Conservation (phyloP, 371 early-diverging fungal genomes). For the Apophysomyces ossiformis region DNA sequence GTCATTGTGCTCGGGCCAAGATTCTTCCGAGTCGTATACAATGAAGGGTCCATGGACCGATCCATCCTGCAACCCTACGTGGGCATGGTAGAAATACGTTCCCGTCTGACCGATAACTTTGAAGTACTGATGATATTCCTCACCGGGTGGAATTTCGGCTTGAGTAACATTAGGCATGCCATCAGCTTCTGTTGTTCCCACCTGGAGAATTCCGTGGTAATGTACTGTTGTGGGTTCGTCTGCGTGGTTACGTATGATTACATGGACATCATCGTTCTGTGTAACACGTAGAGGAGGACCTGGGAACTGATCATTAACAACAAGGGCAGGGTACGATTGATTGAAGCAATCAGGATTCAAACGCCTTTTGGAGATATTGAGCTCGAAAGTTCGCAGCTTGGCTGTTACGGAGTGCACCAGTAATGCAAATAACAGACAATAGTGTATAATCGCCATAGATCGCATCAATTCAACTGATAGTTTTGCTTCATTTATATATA, state of each 20-base stretch:
- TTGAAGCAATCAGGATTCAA: slow-evolving; percentile 38
- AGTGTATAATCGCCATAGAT: neutral
- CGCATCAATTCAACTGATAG: neutral
- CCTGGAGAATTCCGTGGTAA: slow-evolving; percentile 49
- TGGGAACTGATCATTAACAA: slow-evolving; percentile 49
- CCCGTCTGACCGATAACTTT: slow-evolving; percentile 38
- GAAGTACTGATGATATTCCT: slow-evolving; percentile 34
- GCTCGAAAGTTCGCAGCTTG: slow-evolving; percentile 20
- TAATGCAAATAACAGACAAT: slow-evolving; percentile 3
- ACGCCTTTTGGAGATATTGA: slow-evolving; percentile 16
- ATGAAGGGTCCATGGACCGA: slow-evolving; percentile 47
- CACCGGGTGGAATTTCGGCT: slow-evolving; percentile 37
- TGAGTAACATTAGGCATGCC: slow-evolving; percentile 53
- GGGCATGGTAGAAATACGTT: slow-evolving; percentile 56
- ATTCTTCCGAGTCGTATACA: slow-evolving; percentile 42
- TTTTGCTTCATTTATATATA: neutral
- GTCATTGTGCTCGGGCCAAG: slow-evolving; percentile 22
- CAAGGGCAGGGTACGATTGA: slow-evolving; percentile 12
- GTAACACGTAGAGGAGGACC: slow-evolving; percentile 44
- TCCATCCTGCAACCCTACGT: slow-evolving; percentile 44
- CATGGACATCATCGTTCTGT: slow-evolving; percentile 33
- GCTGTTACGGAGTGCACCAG: slow-evolving; percentile 2
- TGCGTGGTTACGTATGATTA: slow-evolving; percentile 36
- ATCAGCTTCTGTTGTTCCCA: slow-evolving; percentile 41
- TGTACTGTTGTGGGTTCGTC: slow-evolving; percentile 30